phyloP scores from a whole-genome alignment of 2,329 filamentous ascomycete genomes.

The Pleomassaria siparia region DNA sequence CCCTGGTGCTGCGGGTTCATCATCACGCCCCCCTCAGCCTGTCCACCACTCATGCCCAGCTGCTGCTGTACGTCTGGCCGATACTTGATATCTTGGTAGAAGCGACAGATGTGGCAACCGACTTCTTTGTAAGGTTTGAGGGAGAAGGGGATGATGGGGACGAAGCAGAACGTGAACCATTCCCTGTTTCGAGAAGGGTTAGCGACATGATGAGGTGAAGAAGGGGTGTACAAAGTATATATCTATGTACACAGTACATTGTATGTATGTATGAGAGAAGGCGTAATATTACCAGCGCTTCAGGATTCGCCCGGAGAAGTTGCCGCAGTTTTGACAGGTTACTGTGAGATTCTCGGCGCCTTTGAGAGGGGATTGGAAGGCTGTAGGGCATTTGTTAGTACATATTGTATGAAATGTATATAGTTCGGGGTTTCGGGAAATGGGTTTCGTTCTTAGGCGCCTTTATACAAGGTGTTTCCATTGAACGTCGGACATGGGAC shows the following conservation, averaged over 20 bases:
- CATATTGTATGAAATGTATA: too few species aligned
- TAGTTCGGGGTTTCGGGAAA: too few species aligned
- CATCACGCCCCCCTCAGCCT: slow-evolving; percentile 12
- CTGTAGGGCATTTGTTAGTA: slow-evolving; percentile 25
- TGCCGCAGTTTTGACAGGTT: slow-evolving; percentile 57
- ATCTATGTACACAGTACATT: too few species aligned
- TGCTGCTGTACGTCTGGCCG: slow-evolving; percentile 40
- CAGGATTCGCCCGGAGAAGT: slow-evolving; percentile 47
- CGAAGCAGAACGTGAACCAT: slow-evolving; percentile 80
- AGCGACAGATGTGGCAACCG: slow-evolving; percentile 74
- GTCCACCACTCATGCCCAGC: slow-evolving; percentile 18
- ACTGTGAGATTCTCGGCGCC: slow-evolving; percentile 54
- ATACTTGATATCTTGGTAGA: slow-evolving; percentile 62
- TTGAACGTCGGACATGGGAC: too few species aligned
- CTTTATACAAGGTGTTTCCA: too few species aligned
- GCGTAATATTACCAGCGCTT: slow-evolving; percentile 45
- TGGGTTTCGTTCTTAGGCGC: too few species aligned
- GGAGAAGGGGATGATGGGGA: slow-evolving; percentile 72
- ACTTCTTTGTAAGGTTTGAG: slow-evolving; percentile 62
- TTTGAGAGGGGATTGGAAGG: slow-evolving; percentile 48
- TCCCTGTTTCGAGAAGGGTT: slow-evolving; percentile 34
- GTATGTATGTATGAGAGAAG: neutral
- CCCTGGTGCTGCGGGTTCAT: slow-evolving; percentile 9
- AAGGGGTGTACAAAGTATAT: too few species aligned
- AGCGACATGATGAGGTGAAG: slow-evolving; percentile 4